Evolutionary conservation across 495 filamentous ascomycete genomes (phyloP).

Genomic region (Margaritispora aquatica): DNA sequence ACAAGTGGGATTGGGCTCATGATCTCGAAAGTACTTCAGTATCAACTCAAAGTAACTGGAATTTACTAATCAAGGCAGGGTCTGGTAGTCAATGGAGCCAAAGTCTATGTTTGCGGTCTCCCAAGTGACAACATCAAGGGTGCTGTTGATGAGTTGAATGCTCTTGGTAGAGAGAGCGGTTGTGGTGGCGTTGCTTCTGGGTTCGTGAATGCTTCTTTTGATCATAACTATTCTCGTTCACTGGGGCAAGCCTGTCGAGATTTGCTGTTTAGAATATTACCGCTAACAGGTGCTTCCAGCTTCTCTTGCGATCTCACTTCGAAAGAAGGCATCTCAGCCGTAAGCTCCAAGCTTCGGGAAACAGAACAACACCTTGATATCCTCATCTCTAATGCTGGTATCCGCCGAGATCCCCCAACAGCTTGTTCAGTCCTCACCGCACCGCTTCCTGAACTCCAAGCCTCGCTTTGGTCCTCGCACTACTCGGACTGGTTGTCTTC

Average conservation of each 20-base stretch:
- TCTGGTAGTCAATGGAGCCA: slow-evolving; percentile 36
- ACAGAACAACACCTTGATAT: slow-evolving; percentile 32
- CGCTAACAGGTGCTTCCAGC: slow-evolving; percentile 16
- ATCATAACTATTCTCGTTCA: neutral
- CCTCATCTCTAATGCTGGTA: slow-evolving; percentile 41
- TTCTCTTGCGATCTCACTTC: slow-evolving; percentile 33
- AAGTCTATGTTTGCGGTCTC: slow-evolving; percentile 34
- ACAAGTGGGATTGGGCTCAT: slow-evolving; percentile 40
- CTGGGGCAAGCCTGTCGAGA: neutral
- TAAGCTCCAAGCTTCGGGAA: slow-evolving; percentile 22
- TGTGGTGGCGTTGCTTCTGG: slow-evolving; percentile 31
- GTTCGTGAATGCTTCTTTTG: slow-evolving; percentile 15
- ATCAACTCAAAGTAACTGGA: neutral
- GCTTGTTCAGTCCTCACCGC: slow-evolving; percentile 35
- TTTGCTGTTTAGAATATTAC: neutral
- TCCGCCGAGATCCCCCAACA: slow-evolving; percentile 33
- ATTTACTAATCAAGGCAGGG: slow-evolving; percentile 23
- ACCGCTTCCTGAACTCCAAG: slow-evolving; percentile 31
- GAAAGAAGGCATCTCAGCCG: slow-evolving; percentile 30
- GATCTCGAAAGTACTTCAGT: slow-evolving; percentile 30
- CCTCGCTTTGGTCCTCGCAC: slow-evolving; percentile 36
- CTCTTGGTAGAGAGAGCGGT: slow-evolving; percentile 18
- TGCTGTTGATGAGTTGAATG: slow-evolving; percentile 28
- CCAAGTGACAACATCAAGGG: slow-evolving; percentile 31
- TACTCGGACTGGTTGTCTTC: slow-evolving; percentile 34